Percentiles rank a stretch among this genome's conserved stretches.
Evolutionary conservation across 1,284 basidiomycete genomes (phyloP).

Genomic region (Cutaneotrichosporon mucoides): DNA sequence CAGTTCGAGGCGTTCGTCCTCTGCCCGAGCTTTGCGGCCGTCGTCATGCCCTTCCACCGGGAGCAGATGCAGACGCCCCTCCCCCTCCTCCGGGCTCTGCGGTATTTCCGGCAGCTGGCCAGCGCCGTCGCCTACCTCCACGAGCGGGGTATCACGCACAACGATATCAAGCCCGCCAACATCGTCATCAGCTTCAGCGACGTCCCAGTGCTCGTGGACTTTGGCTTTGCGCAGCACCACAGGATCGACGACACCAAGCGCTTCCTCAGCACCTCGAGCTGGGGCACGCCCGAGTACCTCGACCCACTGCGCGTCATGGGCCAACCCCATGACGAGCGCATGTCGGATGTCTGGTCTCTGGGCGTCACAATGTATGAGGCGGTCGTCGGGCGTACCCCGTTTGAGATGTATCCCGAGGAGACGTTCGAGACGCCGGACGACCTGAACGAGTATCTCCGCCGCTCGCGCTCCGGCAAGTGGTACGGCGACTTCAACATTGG

Average conservation of each 20-base stretch:
- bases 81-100: constrained; percentile 65
- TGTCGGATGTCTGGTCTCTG: constrained; percentile 87
- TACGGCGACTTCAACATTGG: constrained; percentile 71
- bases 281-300: constrained; percentile 90
- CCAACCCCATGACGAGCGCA: constrained; percentile 80
- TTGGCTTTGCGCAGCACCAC: constrained; percentile 75
- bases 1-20: constrained; percentile 89
- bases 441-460: constrained; percentile 73
- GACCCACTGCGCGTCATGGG: constrained; percentile 82
- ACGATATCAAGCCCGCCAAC: constrained; percentile 95
- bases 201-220: constrained; percentile 80
- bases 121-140: constrained; percentile 85
- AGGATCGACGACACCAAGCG: constrained; percentile 50
- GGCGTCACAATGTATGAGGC: constrained; percentile 89
- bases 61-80: constrained; percentile 77
- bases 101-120: constrained; percentile 80
- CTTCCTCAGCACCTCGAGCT: constrained; percentile 75
- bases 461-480: constrained; percentile 77
- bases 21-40: constrained; percentile 80
- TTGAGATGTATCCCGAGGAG: constrained; percentile 76
- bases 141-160: constrained; percentile 80
- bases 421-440: constrained; percentile 73
- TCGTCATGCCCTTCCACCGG: constrained; percentile 56
- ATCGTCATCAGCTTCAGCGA: constrained; percentile 70
- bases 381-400: constrained; percentile 81